Base-by-base conservation (phyloP, 371 early-diverging fungal species). In the Apophysomyces ossiformis region DNA sequence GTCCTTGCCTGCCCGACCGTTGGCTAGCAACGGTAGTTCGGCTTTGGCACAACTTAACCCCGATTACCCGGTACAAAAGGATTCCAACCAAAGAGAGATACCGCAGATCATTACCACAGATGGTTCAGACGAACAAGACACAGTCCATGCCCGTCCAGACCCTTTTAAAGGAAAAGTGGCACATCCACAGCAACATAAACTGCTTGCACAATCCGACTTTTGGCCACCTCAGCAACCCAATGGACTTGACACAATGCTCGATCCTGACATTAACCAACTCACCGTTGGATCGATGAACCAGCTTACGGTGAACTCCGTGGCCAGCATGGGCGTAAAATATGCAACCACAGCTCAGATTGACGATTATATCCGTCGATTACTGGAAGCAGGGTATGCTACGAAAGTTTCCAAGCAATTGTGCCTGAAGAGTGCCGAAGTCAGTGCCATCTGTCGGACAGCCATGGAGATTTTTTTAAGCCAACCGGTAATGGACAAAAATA, bases 401-500 rank as follows among this genome's bases (percentile, higher is more conserved):
- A 93, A 92, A 69, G 84, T 90, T 12, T 84, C 90, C 13, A 92
- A 92, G 70, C 75, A 84, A 35, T 78, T 93, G 32, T 92, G 91
- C 70, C 73, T 93, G 15, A 91, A 90, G 70, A 90, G 87, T 70
- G 82, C 89, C 16, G 98, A 98, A 78, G 95, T 99, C 65, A 80
- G 85, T 43, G 90, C 87, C 21, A 90, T 99, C 63, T 98, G 98
- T 78, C 88, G 87, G 56, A 83, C 89, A 37, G 91, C 96, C 11
- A 90, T 96, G 70, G 96, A 96, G 65, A 89, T 98, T 26, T 94
- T 99, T 71, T 68, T 99, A 72, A 87, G 88, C 69, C 99, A 99
- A 81, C 96, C 98, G 12, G 81, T 81, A 73, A 74, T 50, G 21
- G 54, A 5, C 11, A 50, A 8, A 11, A 2, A 5, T 7, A 21